Conservation (phyloP, 2,329 filamentous ascomycete species). For the Calonectria pseudoreteaudii region DNA sequence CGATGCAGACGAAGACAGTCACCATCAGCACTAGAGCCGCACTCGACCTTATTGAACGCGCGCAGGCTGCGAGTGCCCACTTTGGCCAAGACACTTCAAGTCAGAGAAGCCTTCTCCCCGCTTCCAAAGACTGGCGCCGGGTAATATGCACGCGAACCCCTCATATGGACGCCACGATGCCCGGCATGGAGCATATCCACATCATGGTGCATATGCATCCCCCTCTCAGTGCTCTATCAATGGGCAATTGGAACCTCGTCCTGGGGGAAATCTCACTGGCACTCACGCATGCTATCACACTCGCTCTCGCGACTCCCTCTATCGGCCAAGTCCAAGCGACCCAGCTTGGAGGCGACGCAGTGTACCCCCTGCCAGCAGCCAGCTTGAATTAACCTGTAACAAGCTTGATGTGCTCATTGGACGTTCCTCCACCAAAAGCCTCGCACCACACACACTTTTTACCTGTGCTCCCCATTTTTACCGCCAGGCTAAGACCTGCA, state of each 20-base stretch:
- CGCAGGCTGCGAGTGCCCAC: background rate
- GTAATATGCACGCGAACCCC: slow-evolving; percentile 9
- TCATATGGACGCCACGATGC: slow-evolving; percentile 6
- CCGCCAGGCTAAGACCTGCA: slow-evolving; percentile 19
- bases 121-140: background rate
- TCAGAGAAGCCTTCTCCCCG: background rate
- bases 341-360: background rate
- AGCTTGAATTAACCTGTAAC: slow-evolving; percentile 35
- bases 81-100: background rate
- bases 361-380: background rate
- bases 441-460: slow-evolving; percentile 11
- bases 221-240: background rate
- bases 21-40: slow-evolving; percentile 2
- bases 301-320: background rate
- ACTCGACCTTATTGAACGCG: background rate
- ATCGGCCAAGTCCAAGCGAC: slow-evolving; percentile 8
- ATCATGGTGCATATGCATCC: slow-evolving; percentile 15
- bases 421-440: slow-evolving; percentile 22
- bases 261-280: background rate
- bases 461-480: slow-evolving; percentile 14
- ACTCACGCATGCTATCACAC: background rate
- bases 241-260: background rate
- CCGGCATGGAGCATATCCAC: background rate
- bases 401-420: slow-evolving; percentile 35
- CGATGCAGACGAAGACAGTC: background rate